These are phyloP conservation scores for Plenodomus lindquistii DNA, from an alignment of 2,329 filamentous ascomycete species.

Conservation along the genomic window DNA sequence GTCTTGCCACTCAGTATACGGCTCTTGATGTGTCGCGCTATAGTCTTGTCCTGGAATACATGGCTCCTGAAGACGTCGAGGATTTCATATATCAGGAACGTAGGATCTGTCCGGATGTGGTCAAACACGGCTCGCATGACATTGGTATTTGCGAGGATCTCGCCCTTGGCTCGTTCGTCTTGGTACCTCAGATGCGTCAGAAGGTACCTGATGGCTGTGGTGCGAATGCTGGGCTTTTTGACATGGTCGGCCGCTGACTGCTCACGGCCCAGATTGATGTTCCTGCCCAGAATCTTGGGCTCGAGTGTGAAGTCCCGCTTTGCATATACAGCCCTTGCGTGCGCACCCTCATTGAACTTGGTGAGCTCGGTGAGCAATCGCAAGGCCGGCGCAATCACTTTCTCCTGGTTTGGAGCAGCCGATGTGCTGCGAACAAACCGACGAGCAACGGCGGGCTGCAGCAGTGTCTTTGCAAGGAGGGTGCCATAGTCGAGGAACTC, in stretches of 20 bases:
- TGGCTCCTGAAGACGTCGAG: slow-evolving; percentile 70
- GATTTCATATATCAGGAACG: slow-evolving; percentile 74
- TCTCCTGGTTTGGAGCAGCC: slow-evolving; percentile 80
- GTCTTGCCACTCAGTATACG: slow-evolving; percentile 75
- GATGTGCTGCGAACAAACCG: slow-evolving; percentile 78
- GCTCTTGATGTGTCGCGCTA: slow-evolving; percentile 75
- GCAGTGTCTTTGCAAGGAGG: slow-evolving; percentile 76
- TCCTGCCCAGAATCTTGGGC: slow-evolving; percentile 72
- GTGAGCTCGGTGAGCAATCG: slow-evolving; percentile 85
- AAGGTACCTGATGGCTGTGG: slow-evolving; percentile 80
- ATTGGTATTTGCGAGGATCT: slow-evolving; percentile 76
- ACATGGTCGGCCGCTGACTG: slow-evolving; percentile 61
- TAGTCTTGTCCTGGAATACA: slow-evolving; percentile 73
- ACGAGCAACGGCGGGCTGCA: slow-evolving; percentile 80
- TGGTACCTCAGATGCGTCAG: slow-evolving; percentile 79
- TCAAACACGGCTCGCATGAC: slow-evolving; percentile 73
- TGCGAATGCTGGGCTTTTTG: slow-evolving; percentile 76
- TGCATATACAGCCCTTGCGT: slow-evolving; percentile 77
- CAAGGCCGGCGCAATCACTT: slow-evolving; percentile 85
- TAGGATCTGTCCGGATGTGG: slow-evolving; percentile 75
- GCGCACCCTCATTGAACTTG: slow-evolving; percentile 79
- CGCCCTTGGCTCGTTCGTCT: slow-evolving; percentile 74
- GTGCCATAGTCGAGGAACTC: slow-evolving; percentile 76
- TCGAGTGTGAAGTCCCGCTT: slow-evolving; percentile 75
- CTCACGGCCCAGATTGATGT: slow-evolving; percentile 70